Percentiles rank a stretch among this genome's conserved stretches.
Evolutionary conservation across 768 basidiomycete species (phyloP).

Genomic region (Ramaria sp.): DNA sequence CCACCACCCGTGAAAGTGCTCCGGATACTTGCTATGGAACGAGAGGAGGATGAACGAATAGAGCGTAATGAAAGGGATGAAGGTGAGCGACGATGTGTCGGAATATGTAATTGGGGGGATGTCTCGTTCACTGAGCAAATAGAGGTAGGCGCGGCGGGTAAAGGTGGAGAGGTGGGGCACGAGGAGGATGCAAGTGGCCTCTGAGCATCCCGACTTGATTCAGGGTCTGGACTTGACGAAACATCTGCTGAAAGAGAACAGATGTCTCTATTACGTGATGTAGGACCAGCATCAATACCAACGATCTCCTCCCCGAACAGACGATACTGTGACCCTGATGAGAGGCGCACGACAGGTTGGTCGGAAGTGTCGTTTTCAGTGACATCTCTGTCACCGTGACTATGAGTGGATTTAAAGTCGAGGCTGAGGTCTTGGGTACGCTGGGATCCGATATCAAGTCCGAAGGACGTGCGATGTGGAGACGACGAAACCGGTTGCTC

Average conservation of each 20-base stretch:
- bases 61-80: slow-evolving; percentile 5
- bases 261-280: not conserved
- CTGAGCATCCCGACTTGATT: not conserved
- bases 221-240: not conserved
- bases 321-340: not conserved
- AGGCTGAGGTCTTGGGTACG: not conserved
- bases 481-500: not conserved
- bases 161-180: not conserved
- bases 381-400: no score
- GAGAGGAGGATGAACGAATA: slow-evolving; percentile 3
- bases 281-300: not conserved
- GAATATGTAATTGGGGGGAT: not conserved
- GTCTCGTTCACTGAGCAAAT: not conserved
- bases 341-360: not conserved
- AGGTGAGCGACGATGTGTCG: not conserved
- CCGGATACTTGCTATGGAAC: slow-evolving; percentile 2
- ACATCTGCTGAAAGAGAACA: not conserved
- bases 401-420: not conserved
- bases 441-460: not conserved
- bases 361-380: not conserved
- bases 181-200: not conserved
- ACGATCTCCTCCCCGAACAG: not conserved
- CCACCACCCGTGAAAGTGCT: not conserved
- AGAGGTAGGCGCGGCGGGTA: not conserved
- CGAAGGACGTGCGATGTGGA: not conserved